Evolutionary conservation across 257 asterid genomes (phyloP).

Genomic region (Handroanthus guayacan): DNA sequence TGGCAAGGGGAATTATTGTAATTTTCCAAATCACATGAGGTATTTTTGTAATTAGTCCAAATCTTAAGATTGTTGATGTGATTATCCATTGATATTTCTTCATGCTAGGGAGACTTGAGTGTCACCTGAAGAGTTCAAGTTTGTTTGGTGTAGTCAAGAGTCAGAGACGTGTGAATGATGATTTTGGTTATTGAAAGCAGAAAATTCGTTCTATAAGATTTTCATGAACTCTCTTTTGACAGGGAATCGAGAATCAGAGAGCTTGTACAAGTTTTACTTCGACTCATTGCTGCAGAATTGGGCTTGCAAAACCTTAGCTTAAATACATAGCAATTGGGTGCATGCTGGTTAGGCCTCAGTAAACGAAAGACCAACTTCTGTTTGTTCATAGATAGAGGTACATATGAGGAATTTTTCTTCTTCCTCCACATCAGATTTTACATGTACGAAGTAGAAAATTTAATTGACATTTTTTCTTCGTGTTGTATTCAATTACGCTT

Average conservation of each 20-base stretch:
- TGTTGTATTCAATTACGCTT: neutral
- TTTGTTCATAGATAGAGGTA: conserved; percentile 23
- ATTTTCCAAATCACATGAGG: no score
- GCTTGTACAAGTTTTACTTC: conserved; percentile 78
- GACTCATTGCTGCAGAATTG: conserved; percentile 67
- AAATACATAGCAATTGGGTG: conserved; percentile 38
- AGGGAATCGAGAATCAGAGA: conserved; percentile 87
- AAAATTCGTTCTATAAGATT: conserved; percentile 6
- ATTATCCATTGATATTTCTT: no score
- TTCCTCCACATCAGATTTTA: conserved; percentile 25
- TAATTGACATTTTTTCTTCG: conserved; percentile 17
- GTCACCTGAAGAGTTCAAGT: no score
- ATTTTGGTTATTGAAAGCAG: no score
- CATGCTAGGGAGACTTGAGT: no score
- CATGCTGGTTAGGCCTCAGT: neutral
- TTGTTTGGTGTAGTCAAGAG: no score
- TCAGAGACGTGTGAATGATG: no score
- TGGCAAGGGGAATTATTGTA: no score
- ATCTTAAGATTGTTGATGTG: no score
- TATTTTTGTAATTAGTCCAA: no score
- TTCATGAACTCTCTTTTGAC: conserved; percentile 42
- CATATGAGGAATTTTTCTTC: conserved; percentile 36
- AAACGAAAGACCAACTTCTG: neutral
- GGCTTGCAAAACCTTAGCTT: conserved; percentile 66
- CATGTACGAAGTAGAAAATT: neutral